A percentile compares a stretch with the other conserved stretches of the same genome.
phyloP scores from a whole-genome alignment of 2,329 filamentous ascomycete species.

The Lasiodiplodia citricola region DNA sequence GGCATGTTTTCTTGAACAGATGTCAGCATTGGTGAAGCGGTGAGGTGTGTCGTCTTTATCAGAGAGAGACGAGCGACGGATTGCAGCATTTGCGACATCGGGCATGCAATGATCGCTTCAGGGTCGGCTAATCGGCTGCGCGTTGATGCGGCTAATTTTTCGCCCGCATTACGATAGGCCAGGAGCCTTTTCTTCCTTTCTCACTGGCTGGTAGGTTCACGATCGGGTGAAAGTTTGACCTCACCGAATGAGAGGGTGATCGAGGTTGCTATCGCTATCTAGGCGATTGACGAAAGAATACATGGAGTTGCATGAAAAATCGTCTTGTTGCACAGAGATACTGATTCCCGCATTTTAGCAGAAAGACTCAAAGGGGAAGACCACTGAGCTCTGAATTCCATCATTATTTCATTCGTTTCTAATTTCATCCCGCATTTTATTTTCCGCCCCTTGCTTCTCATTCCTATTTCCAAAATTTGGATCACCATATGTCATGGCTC shows the following conservation, averaged over 20 bases:
- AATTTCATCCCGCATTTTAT: not conserved
- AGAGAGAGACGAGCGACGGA: not conserved
- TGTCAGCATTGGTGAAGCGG: not conserved
- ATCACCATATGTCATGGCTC: not conserved
- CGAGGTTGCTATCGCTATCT: not conserved
- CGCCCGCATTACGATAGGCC: slow-evolving; percentile 7
- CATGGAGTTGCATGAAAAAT: not conserved
- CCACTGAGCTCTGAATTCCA: not conserved
- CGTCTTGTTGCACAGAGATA: too few relatives aligned
- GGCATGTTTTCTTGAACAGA: not conserved
- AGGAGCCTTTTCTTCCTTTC: not conserved
- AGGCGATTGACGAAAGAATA: not conserved
- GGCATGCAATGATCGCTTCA: not conserved
- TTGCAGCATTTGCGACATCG: slow-evolving; percentile 15
- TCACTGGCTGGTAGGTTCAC: not conserved
- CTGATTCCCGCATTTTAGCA: not conserved
- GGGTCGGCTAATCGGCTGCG: slow-evolving; percentile 17
- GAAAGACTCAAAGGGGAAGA: not conserved
- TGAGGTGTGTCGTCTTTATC: not conserved
- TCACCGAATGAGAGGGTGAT: not conserved
- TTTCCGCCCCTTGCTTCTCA: not conserved
- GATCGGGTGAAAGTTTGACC: slow-evolving; percentile 19
- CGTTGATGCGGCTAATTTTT: slow-evolving; percentile 15
- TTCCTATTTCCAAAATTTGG: not conserved
- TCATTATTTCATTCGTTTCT: not conserved